Evolutionary conservation across 139 green algal genomes (phyloP).

Genomic region (Closterium sp.): DNA sequence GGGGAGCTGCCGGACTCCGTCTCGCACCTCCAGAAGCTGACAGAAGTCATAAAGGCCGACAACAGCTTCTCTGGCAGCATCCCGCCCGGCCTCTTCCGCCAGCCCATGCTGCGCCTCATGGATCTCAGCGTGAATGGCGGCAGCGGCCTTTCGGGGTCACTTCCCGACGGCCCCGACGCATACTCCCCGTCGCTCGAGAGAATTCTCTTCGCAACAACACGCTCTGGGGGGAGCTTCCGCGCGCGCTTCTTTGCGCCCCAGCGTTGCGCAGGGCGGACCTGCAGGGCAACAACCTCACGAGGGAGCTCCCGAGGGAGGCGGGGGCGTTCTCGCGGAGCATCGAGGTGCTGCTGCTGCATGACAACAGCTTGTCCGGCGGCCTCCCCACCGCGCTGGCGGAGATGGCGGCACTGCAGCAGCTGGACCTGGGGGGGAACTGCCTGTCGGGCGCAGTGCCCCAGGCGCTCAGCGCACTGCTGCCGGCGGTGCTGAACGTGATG

Average conservation of each 20-base stretch:
- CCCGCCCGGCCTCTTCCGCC: not conserved
- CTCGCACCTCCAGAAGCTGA: not conserved
- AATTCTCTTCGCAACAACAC: not conserved
- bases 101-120: not conserved
- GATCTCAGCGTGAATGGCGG: not conserved
- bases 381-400: slow-evolving; percentile 1
- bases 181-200: not conserved
- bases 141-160: not conserved
- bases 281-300: slow-evolving; percentile 18
- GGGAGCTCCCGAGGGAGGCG: not conserved
- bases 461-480: too few relatives aligned
- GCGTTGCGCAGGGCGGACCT: slow-evolving; percentile 1
- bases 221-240: slow-evolving; percentile 21
- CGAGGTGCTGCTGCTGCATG: not conserved
- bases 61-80: slow-evolving; percentile 10
- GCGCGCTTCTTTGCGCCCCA: not conserved
- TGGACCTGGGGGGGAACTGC: not conserved
- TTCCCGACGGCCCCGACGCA: not conserved
- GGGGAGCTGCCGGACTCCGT: not conserved
- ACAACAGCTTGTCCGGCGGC: slow-evolving; percentile 16
- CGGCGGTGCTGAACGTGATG: too few relatives aligned
- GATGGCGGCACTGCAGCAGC: slow-evolving; percentile 1
- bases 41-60: not conserved
- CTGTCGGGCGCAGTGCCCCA: too few relatives aligned
- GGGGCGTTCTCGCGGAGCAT: not conserved